A percentile compares a stretch with the other conserved stretches of the same genome.
phyloP scores from a whole-genome alignment of 805 yeast genomes.

The Candida khao-thaluensis region DNA sequence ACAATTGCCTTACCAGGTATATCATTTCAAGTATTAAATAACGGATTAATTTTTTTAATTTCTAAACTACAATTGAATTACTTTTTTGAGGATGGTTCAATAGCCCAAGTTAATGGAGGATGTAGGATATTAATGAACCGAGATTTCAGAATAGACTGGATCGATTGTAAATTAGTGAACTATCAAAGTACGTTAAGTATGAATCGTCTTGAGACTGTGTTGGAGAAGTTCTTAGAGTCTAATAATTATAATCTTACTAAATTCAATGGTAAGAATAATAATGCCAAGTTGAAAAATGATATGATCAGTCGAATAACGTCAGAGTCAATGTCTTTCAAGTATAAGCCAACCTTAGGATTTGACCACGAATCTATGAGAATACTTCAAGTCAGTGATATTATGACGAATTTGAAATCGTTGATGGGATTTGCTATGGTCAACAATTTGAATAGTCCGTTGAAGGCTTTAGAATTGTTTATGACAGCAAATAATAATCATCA shows the following conservation, averaged over 20 bases:
- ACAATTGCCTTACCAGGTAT: constrained; percentile 34
- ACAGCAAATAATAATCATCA: constrained; percentile 24
- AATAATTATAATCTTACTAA: constrained; percentile 8
- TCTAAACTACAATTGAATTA: constrained; percentile 28
- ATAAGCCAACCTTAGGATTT: constrained; percentile 58
- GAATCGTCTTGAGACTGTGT: constrained; percentile 14
- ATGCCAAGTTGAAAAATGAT: constrained; percentile 10
- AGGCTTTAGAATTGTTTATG: constrained; percentile 48
- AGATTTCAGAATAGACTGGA: constrained; percentile 65
- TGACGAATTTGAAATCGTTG: constrained; percentile 67
- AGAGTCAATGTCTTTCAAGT: constrained; percentile 44
- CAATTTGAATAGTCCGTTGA: constrained; percentile 52
- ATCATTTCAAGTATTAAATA: constrained; percentile 40
- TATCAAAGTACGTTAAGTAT: constrained; percentile 26
- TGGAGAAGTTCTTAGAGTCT: constrained; percentile 8
- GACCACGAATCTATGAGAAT: constrained; percentile 66
- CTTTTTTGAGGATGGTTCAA: constrained; percentile 67
- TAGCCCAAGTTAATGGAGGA: constrained; percentile 59
- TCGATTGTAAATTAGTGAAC: constrained; percentile 50
- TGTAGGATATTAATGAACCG: constrained; percentile 62
- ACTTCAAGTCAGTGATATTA: constrained; percentile 73
- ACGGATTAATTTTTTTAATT: constrained; percentile 37
- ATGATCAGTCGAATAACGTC: constrained; percentile 20
- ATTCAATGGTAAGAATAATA: constrained; percentile 9
- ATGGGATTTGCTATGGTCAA: constrained; percentile 54